Conservation (phyloP, 306 rosid species). For the Trifolium dubium region DNA sequence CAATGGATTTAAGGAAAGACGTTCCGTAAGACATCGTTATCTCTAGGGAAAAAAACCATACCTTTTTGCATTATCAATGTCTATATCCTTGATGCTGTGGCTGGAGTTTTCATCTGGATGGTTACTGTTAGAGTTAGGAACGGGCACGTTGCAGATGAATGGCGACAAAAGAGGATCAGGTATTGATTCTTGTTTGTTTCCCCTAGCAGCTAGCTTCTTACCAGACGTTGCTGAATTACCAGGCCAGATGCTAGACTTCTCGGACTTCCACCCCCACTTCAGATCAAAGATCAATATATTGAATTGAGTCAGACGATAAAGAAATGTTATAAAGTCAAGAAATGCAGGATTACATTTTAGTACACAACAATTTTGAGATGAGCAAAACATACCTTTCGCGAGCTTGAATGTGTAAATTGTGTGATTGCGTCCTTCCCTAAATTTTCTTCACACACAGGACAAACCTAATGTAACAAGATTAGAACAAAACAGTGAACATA, state of each 20-base stretch:
- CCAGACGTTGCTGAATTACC: conserved; percentile 61
- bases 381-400: conserved; percentile 65
- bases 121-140: conserved; percentile 41
- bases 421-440: conserved; percentile 72
- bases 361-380: conserved; percentile 25
- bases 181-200: conserved; percentile 55
- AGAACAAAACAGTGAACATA: not conserved
- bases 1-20: conserved; percentile 8
- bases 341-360: conserved; percentile 7
- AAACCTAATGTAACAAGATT: conserved; percentile 61
- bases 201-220: conserved; percentile 56
- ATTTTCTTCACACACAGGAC: conserved; percentile 87
- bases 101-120: conserved; percentile 44
- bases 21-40: conserved; percentile 9
- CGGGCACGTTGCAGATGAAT: conserved; percentile 59
- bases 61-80: conserved; percentile 55
- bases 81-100: conserved; percentile 42
- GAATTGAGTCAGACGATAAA: conserved; percentile 31
- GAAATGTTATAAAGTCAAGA: conserved; percentile 32
- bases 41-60: conserved; percentile 37
- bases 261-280: conserved; percentile 73
- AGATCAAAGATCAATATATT: conserved; percentile 31
- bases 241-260: conserved; percentile 57
- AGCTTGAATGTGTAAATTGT: conserved; percentile 74
- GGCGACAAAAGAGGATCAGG: conserved; percentile 81